Base-by-base conservation (phyloP, 352 stramenopile species). In the Phytophthora cactorum region DNA sequence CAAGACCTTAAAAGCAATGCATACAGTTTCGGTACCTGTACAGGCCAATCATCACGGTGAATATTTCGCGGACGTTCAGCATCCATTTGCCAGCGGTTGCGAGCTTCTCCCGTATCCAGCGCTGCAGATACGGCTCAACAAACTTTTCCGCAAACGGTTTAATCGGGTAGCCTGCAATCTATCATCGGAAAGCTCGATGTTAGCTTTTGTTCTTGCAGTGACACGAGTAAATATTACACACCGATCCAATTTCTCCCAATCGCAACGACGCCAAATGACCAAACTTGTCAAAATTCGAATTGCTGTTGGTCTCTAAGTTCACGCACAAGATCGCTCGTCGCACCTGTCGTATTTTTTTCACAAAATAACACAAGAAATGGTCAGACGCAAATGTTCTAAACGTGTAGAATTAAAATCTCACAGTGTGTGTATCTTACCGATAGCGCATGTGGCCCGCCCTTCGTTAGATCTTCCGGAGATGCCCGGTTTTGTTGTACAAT, bases 31-130 rank as follows among this genome's bases (percentile, higher is more conserved):
- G 17, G 36, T 75, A 91, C 85, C 85, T 88, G 70, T 90, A 91
- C 5, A 94, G 62, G 22, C 86, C 86, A 44, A 92, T 85, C 76
- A 94, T 79, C 5, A 92, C 58, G 3, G 86, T 94, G 55, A 94
- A 92, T 29, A 92, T 70, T 52, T 92, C 86, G 1, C 85, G 82
- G 22, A 94, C 82, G 14, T 77, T 89, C 15, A 92, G 49, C 44
- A 77, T 69, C 67, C 68, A 86, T 34, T 78, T 87, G 8, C 60
- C 56, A 29, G 76, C 56, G 27, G 71, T 63, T 0, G 63, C 56
- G 0, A 94, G 82, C 52, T 92, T 94, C 54, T 94, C 86, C 14
- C 82, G 80, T 36, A 94, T 79, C 86, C 86, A 94, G 39, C 86
- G 82, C 78, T 94, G 79, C n/a, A 91, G 66, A 57, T 88, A 88